Evolutionary conservation across 441 rosid species (phyloP).

Genomic region (Adansonia gregorii): DNA sequence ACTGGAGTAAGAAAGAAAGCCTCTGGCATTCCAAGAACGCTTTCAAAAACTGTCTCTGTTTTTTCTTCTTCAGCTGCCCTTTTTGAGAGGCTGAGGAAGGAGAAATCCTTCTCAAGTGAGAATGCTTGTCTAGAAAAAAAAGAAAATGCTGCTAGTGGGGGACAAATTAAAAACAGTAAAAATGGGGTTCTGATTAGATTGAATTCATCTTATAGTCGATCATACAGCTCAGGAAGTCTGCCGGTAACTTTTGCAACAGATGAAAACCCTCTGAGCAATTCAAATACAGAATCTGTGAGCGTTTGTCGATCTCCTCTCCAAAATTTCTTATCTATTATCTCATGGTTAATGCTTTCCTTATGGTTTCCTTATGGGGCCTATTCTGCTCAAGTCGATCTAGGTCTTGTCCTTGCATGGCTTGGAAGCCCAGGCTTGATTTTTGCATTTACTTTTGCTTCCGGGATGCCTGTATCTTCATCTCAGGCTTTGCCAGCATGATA

Average conservation of each 20-base stretch:
- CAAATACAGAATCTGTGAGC: conserved; percentile 51
- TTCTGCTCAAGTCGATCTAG: neutral
- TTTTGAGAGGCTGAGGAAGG: conserved; percentile 81
- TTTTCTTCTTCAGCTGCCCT: conserved; percentile 99
- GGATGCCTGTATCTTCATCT: neutral
- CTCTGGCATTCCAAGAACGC: conserved; percentile 65
- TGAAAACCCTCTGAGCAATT: conserved; percentile 33
- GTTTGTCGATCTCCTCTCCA: conserved; percentile 1
- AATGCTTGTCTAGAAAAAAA: conserved; percentile 36
- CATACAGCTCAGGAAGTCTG: conserved; percentile 42
- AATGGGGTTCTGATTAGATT: conserved; percentile 48
- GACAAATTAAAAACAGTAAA: conserved; percentile 35
- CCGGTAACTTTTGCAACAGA: conserved; percentile 34
- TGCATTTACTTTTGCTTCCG: neutral
- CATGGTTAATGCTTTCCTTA: neutral
- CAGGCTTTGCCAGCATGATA: neutral
- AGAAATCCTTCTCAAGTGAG: conserved; percentile 42
- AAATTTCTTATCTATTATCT: neutral
- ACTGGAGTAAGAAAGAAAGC: conserved; percentile 45
- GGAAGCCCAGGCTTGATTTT: neutral
- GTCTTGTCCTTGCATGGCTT: neutral
- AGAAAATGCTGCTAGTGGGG: conserved; percentile 30
- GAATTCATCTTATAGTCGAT: conserved; percentile 52
- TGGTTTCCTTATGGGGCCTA: neutral
- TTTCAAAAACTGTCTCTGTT: conserved; percentile 92